phyloP scores from a whole-genome alignment of 1,284 basidiomycete genomes.

The Ustilago loliicola region DNA sequence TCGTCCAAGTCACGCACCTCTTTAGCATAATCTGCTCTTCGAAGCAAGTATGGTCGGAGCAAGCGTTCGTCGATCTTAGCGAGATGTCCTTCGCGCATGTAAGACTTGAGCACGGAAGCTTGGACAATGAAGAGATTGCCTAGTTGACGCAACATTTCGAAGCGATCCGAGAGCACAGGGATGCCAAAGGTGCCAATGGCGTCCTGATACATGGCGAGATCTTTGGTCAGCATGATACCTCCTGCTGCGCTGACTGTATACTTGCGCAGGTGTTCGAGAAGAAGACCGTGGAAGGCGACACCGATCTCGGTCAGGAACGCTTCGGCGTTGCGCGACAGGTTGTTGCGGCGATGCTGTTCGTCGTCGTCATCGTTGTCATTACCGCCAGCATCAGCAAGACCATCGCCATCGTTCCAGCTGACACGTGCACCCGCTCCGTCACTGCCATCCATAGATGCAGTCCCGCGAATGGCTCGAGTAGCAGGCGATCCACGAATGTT shows the following conservation, averaged over 20 bases:
- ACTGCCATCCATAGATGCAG: conserved; percentile 21
- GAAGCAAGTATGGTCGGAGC: conserved; percentile 89
- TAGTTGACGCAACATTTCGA: conserved; percentile 97
- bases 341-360: conserved; percentile 24
- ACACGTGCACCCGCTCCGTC: conserved; percentile 18
- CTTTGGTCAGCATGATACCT: conserved; percentile 97
- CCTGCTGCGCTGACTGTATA: conserved; percentile 97
- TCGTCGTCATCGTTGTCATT: conserved; percentile 31
- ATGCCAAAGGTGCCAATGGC: conserved; percentile 84
- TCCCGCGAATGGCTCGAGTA: conserved; percentile 11
- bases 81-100: conserved; percentile 69
- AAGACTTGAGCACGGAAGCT: conserved; percentile 66
- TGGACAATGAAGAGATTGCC: conserved; percentile 84
- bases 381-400: conserved; percentile 9
- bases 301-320: conserved; percentile 93
- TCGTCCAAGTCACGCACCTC: conserved; percentile 65
- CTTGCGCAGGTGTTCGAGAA: conserved; percentile 94
- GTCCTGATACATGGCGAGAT: conserved; percentile 97
- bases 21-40: conserved; percentile 82
- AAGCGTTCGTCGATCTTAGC: conserved; percentile 89
- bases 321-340: conserved; percentile 80
- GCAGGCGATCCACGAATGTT: conserved; percentile 30
- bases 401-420: conserved; percentile 23
- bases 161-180: conserved; percentile 88
- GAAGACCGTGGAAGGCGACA: conserved; percentile 89